Conservation (phyloP, 768 basidiomycete species). For the Pulveroboletus sp. region DNA sequence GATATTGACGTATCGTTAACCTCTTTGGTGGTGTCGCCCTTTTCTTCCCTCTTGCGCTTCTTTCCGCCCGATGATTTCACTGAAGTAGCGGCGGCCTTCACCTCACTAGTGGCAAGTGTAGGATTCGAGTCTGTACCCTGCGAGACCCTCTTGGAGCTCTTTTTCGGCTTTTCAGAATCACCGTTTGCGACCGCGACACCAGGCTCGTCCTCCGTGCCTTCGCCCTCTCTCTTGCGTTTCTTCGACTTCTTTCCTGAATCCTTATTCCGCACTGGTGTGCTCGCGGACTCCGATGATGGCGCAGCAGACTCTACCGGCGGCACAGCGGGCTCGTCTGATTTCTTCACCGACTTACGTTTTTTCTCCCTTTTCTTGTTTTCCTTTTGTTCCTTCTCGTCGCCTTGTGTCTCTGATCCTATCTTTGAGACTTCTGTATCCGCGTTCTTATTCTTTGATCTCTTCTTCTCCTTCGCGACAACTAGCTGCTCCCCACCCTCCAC, state of each 20-base stretch:
- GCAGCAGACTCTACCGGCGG: conserved; percentile 21
- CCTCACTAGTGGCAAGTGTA: conserved; percentile 5
- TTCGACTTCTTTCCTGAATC: conserved; percentile 24
- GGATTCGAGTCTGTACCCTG: conserved; percentile 3
- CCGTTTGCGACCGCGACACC: conserved; percentile 6
- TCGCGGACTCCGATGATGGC: conserved; percentile 10
- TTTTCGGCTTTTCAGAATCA: conserved; percentile 28
- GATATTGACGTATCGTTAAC: conserved; percentile 9
- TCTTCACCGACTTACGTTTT: conserved; percentile 12
- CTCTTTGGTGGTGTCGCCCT: conserved; percentile 6
- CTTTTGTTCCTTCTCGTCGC: neutral
- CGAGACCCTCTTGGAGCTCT: conserved; percentile 14
- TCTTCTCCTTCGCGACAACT: conserved; percentile 11
- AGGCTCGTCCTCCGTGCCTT: conserved; percentile 7
- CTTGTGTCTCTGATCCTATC: neutral
- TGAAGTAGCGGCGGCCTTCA: conserved; percentile 8
- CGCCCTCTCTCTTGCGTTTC: conserved; percentile 33
- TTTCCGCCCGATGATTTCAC: conserved; percentile 15
- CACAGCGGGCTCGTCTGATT: conserved; percentile 17
- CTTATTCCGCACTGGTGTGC: conserved; percentile 2
- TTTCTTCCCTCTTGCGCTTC: conserved; percentile 26
- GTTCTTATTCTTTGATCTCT: conserved; percentile 11
- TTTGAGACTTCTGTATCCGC: neutral
- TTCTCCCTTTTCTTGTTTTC: conserved; percentile 15
- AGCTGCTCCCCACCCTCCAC: neutral